phyloP scores from a whole-genome alignment of 768 basidiomycete species.

The Lactifluus hygrophoroides region DNA sequence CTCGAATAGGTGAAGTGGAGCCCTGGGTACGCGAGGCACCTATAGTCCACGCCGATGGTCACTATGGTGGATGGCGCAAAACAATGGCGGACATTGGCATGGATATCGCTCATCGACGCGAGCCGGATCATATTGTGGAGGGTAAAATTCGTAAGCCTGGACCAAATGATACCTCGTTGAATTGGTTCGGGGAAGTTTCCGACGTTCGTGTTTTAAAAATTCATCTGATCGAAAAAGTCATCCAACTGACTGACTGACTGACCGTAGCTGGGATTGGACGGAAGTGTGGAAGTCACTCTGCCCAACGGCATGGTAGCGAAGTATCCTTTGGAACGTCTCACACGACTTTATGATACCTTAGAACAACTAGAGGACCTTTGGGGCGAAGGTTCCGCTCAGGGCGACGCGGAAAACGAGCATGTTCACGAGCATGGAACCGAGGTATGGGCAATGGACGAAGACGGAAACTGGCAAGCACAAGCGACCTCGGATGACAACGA shows the following conservation, averaged over 20 bases:
- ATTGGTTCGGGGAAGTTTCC: slow-evolving; percentile 86
- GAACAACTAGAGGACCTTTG: slow-evolving; percentile 70
- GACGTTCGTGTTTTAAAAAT: slow-evolving; percentile 41
- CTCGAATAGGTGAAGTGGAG: slow-evolving; percentile 79
- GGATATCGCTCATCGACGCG: slow-evolving; percentile 42
- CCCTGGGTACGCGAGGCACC: slow-evolving; percentile 63
- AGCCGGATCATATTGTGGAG: slow-evolving; percentile 30
- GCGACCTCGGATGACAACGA: slow-evolving; percentile 24
- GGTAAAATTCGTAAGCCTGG: slow-evolving; percentile 37
- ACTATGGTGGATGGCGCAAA: slow-evolving; percentile 62
- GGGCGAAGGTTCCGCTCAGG: slow-evolving; percentile 37
- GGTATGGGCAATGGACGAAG: slow-evolving; percentile 36
- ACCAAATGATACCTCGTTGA: slow-evolving; percentile 35
- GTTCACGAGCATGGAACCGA: slow-evolving; percentile 33
- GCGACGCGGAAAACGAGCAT: slow-evolving; percentile 29
- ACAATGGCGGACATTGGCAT: slow-evolving; percentile 61
- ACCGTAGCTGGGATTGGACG: slow-evolving; percentile 61
- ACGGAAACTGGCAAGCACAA: slow-evolving; percentile 28
- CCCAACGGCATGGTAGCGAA: slow-evolving; percentile 42
- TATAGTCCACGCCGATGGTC: slow-evolving; percentile 35
- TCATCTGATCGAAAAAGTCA: not conserved
- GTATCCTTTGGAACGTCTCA: slow-evolving; percentile 61
- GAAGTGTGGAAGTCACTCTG: slow-evolving; percentile 63
- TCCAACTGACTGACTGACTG: slow-evolving; percentile 6
- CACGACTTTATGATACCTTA: slow-evolving; percentile 69